phyloP scores from a whole-genome alignment of 257 asterid genomes.

The Hygrophila difformis region DNA sequence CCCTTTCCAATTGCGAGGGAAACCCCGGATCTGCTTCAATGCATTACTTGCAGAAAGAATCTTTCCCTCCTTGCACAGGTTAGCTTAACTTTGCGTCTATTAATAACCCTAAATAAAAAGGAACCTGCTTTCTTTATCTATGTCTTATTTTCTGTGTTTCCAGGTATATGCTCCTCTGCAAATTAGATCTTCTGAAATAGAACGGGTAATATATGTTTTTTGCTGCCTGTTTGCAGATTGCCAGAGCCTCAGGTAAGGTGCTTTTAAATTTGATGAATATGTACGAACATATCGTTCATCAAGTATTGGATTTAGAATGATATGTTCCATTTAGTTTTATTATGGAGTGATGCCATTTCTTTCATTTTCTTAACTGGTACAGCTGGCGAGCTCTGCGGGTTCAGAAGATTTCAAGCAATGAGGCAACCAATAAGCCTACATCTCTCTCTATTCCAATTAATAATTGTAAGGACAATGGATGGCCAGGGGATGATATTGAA shows the following conservation, averaged over 20 bases:
- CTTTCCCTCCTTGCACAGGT: conserved; percentile 83
- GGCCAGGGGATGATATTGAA: conserved; percentile 40
- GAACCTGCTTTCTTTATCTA: background rate
- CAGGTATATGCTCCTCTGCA: conserved; percentile 87
- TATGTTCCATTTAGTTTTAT: background rate
- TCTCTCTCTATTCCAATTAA: conserved; percentile 29
- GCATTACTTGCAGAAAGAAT: conserved; percentile 44
- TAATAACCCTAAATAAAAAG: conserved; percentile 8
- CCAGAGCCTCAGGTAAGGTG: conserved; percentile 55
- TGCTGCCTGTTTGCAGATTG: conserved; percentile 58
- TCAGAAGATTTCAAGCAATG: conserved; percentile 44
- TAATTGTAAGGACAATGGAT: conserved; percentile 37
- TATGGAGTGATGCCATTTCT: background rate
- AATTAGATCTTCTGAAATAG: conserved; percentile 23
- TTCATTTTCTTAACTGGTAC: conserved; percentile 17
- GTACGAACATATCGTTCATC: background rate
- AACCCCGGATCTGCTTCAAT: conserved; percentile 42
- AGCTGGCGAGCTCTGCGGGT: conserved; percentile 86
- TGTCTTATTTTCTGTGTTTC: conserved; percentile 3
- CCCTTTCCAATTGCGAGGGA: conserved; percentile 34
- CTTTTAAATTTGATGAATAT: conserved; percentile 11
- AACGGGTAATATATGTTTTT: conserved; percentile 60
- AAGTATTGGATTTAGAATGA: background rate
- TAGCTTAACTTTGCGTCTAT: conserved; percentile 4
- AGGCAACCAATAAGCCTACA: conserved; percentile 18